Evolutionary conservation across 2,329 filamentous ascomycete species (phyloP), one percentile per base, ranked within the genome.

Genomic region (Penicillium sp.): DNA sequence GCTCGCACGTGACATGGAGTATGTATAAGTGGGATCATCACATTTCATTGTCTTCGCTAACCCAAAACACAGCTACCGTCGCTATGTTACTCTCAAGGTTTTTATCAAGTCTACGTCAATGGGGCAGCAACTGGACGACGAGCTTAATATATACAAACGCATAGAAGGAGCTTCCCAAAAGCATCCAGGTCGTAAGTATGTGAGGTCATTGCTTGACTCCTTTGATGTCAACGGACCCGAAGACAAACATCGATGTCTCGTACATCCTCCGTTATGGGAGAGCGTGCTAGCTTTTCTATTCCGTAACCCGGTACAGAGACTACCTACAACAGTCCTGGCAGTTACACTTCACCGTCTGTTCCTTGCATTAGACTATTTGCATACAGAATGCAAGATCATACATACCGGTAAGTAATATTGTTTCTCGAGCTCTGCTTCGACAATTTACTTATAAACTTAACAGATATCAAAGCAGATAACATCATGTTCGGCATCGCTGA

Each of bases 131-230:
- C 2, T 64, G n/a, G 59, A 66, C 39, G 24, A 70, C 13, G 73
- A 76, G 55, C 52, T 74, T 9, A 53, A 60, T 3, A 73, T 74
- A n/a, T 75, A 76, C 40, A 65, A 66, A 50, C 64, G 62, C 18
- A 69, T 76, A 2, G 59, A 63, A 16, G 39, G 24, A 41, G 49
- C 39, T 8, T 46, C 60, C 2, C 40, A 37, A 39, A 36, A 16
- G 10, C 65, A 70, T 44, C 60, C 61, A n/a, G 67, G 67, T 16
- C 57, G 52, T 10, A 47, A 50, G 5, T 47, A 49, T 9, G 48
- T 73, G 6, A 59, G 69, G 32, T 50, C 51, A 0, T 46, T 69
- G 22, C 59, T 67, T 13, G 64, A 70, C 40, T 46, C 59, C 1
- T 72, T 72, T 45, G 32, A 64, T n/a, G 43, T 71, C 24, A 34